phyloP scores from a whole-genome alignment of 1,139 yeast species.

The Kurtzmaniella natalensis region DNA sequence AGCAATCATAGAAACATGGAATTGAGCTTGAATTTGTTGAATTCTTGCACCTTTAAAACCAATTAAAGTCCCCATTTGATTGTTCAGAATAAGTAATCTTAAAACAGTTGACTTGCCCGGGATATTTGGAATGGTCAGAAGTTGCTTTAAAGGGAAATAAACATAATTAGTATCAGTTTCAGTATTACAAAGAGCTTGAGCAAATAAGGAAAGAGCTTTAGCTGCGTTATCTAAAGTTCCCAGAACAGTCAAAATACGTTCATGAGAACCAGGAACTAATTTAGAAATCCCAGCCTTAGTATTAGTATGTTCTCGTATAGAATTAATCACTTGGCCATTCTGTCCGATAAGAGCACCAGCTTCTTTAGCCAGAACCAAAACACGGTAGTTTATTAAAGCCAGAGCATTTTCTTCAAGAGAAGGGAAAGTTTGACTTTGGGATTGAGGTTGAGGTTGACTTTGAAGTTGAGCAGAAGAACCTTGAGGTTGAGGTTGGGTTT shows the following conservation, averaged over 20 bases:
- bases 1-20: conserved; percentile 78
- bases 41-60: conserved; percentile 83
- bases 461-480: too few species aligned
- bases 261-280: conserved; percentile 77
- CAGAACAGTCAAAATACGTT: conserved; percentile 75
- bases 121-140: conserved; percentile 46
- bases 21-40: conserved; percentile 70
- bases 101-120: conserved; percentile 54
- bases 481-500: neutral
- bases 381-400: conserved; percentile 54
- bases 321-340: conserved; percentile 76
- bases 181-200: conserved; percentile 52
- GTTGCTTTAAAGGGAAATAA: conserved; percentile 60
- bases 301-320: conserved; percentile 69
- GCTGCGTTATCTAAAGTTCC: conserved; percentile 78
- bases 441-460: too few species aligned
- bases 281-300: conserved; percentile 90
- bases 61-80: conserved; percentile 87
- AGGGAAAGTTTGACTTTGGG: conserved; percentile 22
- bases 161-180: conserved; percentile 35
- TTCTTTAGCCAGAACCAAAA: conserved; percentile 79
- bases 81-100: conserved; percentile 75
- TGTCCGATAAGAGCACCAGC: conserved; percentile 91
- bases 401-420: conserved; percentile 27
- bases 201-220: conserved; percentile 66